phyloP scores from a whole-genome alignment of 805 yeast genomes.

The Starmerella lactis-condensi region DNA sequence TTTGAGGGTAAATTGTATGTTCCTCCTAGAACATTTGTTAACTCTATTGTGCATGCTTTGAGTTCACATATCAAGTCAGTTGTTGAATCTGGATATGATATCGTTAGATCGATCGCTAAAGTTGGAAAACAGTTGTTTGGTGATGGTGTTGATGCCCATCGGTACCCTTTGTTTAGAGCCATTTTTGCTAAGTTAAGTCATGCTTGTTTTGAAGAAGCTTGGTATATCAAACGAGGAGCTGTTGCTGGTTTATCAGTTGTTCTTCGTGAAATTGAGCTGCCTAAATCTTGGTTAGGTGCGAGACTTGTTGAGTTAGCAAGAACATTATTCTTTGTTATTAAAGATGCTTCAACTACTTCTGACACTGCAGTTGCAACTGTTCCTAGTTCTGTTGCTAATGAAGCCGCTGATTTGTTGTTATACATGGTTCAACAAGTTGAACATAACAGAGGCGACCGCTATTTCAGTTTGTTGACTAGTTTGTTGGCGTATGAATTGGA shows the following conservation, averaged over 20 bases:
- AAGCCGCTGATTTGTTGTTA: constrained; percentile 51
- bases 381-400: constrained; percentile 55
- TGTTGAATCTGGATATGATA: constrained; percentile 48
- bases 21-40: constrained; percentile 49
- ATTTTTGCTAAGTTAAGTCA: constrained; percentile 73
- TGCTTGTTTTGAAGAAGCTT: constrained; percentile 76
- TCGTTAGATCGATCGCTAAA: constrained; percentile 42
- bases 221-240: constrained; percentile 76
- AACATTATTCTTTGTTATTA: constrained; percentile 70
- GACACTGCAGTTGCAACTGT: constrained; percentile 54
- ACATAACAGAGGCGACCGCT: constrained; percentile 38
- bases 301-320: constrained; percentile 72
- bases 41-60: constrained; percentile 61
- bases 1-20: constrained; percentile 59
- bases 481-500: constrained; percentile 83
- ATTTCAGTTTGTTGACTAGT: constrained; percentile 68
- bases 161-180: constrained; percentile 54
- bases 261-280: constrained; percentile 47
- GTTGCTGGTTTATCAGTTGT: constrained; percentile 62
- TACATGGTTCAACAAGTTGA: constrained; percentile 29
- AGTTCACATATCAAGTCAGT: constrained; percentile 59
- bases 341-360: constrained; percentile 31
- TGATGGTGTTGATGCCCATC: constrained; percentile 40
- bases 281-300: constrained; percentile 52
- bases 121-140: constrained; percentile 55